These are phyloP conservation scores for Fusarium graminum DNA, from an alignment of 2,329 filamentous ascomycete genomes.

Conservation along the genomic window DNA sequence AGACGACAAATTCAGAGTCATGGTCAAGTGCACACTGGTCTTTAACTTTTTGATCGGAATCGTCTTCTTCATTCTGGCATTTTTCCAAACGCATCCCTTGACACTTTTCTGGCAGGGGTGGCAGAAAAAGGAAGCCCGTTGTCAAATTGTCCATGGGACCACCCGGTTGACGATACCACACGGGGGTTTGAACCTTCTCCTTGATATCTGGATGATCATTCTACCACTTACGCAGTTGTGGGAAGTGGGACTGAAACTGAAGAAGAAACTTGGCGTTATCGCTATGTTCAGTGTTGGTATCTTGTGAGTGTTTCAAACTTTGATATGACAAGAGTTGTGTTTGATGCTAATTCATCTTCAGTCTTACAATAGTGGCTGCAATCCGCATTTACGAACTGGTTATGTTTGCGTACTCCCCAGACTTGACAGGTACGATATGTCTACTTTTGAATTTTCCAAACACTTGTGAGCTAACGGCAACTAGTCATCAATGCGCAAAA, in stretches of 20 bases:
- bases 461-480: not conserved
- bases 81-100: constrained; percentile 14
- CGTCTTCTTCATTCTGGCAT: not conserved
- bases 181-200: constrained; percentile 1
- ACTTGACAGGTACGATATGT: constrained; percentile 13
- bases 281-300: constrained; percentile 36
- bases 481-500: constrained; percentile 16
- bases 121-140: constrained; percentile 8
- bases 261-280: constrained; percentile 27
- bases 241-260: constrained; percentile 21
- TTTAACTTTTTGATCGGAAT: not conserved
- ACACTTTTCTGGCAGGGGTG: constrained; percentile 25
- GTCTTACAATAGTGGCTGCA: constrained; percentile 24
- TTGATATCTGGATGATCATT: constrained; percentile 33
- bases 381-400: constrained; percentile 17
- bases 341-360: not conserved
- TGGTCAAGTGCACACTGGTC: constrained; percentile 5
- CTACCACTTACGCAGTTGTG: constrained; percentile 28
- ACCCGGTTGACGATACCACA: constrained; percentile 8
- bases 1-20: constrained; percentile 12
- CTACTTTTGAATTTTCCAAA: fast-evolving
- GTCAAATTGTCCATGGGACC: not conserved
- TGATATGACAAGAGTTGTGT: fast-evolving
- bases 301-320: not conserved
- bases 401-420: constrained; percentile 1